These are phyloP conservation scores for Penicillium sumatraense DNA, from an alignment of 2,329 filamentous ascomycete species.

Conservation along the genomic window DNA sequence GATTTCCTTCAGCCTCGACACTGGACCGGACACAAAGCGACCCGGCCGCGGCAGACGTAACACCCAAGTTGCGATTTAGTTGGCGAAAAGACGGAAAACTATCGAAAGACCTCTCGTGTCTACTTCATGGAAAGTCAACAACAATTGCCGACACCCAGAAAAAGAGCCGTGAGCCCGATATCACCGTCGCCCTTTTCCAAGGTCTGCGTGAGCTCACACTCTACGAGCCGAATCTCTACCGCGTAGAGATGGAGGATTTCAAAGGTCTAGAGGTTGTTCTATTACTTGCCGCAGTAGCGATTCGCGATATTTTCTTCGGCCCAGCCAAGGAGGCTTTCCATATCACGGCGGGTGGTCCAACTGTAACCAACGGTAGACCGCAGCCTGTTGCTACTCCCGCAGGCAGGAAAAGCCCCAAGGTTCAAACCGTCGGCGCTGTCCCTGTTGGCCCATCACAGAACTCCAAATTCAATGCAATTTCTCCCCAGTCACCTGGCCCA, in stretches of 20 bases:
- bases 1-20: conserved; percentile 74
- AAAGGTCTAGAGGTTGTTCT: conserved; percentile 90
- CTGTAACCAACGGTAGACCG: conserved; percentile 3
- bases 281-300: conserved; percentile 62
- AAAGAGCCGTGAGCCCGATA: conserved; percentile 89
- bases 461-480: conserved; percentile 15
- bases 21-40: conserved; percentile 75
- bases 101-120: conserved; percentile 86
- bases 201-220: conserved; percentile 78
- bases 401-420: conserved; percentile 41
- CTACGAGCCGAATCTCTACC: conserved; percentile 88
- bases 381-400: conserved; percentile 1
- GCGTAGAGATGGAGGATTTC: conserved; percentile 90
- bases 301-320: conserved; percentile 66
- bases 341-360: conserved; percentile 43
- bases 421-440: conserved; percentile 17
- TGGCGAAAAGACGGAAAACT: conserved; percentile 90
- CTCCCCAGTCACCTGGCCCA: conserved; percentile 15
- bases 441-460: conserved; percentile 16
- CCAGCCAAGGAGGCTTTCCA: conserved; percentile 80
- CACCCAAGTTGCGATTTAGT: conserved; percentile 79
- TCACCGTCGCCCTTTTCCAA: conserved; percentile 87
- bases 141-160: conserved; percentile 66
- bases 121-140: conserved; percentile 77
- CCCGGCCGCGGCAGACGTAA: conserved; percentile 57